Evolutionary conservation across 1,139 yeast species (phyloP), one percentile per base, ranked within the genome.

Genomic region (Yamadazyma friedrichii): DNA sequence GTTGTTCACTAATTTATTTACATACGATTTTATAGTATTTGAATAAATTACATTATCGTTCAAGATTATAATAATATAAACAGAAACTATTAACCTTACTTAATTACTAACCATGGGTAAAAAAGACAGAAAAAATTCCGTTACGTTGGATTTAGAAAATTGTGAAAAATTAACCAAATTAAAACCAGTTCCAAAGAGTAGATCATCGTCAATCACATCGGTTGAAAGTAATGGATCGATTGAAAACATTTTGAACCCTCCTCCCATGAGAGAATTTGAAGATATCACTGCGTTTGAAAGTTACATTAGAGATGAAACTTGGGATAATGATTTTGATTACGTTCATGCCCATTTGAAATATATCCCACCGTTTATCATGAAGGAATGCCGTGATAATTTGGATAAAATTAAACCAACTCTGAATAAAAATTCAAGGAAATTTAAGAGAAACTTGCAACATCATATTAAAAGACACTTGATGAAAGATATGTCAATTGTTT

Each of bases 351-450:
- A 76, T 50, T 67, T 83, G 48, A 70, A 70, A 39, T 84, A 84
- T 61, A 74, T 78, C 53, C 93, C 93, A 22, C 91, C 91, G 38
- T 84, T 84, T 56, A 78, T 84, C 38, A 54, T 84, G 61, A 76
- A 76, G 51, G 84, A 79, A 50, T 76, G 84, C 48, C 87, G 81
- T 51, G 78, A 82, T 44, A 81, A 84, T 57, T 77, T 81, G 43
- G 93, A 84, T 43, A 83, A 82, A 61, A 78, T 84, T 45, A 83
- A 84, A 60, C 84, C 85, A 37, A 80, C 87, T 39, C 79, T 77
- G 70, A 84, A 84, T 64, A 80, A 83, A 44, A 80, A 83, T 57
- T 80, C 84, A 43, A 77, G 80, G 53, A 84, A 84, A 63, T 84
- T 83, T 58, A 81, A 78, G 52, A 76, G 93, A 59, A 84, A 84